Base-by-base conservation (phyloP, 2,329 filamentous ascomycete genomes). In the Sordariomycetes sp. region DNA sequence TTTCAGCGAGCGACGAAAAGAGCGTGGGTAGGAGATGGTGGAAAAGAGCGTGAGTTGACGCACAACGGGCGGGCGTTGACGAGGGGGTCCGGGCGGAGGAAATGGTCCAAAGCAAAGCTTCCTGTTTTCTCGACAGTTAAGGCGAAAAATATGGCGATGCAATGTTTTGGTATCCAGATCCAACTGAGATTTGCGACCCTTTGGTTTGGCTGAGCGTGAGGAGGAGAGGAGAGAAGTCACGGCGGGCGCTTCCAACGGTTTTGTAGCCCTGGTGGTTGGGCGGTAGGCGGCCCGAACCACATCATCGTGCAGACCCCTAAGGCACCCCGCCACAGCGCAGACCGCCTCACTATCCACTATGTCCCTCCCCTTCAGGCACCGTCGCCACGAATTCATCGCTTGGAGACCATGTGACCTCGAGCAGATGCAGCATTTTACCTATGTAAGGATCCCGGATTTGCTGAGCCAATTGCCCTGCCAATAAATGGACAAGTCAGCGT, bases 131-230 rank as follows among this genome's bases (percentile, higher is more conserved):
- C 36, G 33, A 21, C 36, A 38, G 36, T 38, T 7, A 38, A 38
- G 36, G 34, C 36, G 32, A 38, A 31, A 37, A 30, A n/a, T n/a
- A n/a, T n/a, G n/a, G n/a, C n/a, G n/a, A n/a, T n/a, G n/a, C n/a
- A n/a, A n/a, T n/a, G n/a, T n/a, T n/a, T n/a, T n/a, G n/a, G n/a
- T n/a, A n/a, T n/a, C n/a, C n/a, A n/a, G n/a, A n/a, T n/a, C n/a
- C n/a, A n/a, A n/a, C n/a, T n/a, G 58, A 47, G 46, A 58, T 75
- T 75, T 75, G 72, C 71, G 69, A 68, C 71, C 71, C 69, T 62
- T 59, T 54, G 61, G 67, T 59, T 66, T 55, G 64, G 59, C 67
- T 67, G 67, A 70, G 68, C 63, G 61, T 61, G 61, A 61, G 56
- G 57, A 59, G 61, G 53, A 59, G 55, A 58, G 61, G 55, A 61